phyloP scores from a whole-genome alignment of 257 asterid species.

The Dorcoceras hygrometricum region DNA sequence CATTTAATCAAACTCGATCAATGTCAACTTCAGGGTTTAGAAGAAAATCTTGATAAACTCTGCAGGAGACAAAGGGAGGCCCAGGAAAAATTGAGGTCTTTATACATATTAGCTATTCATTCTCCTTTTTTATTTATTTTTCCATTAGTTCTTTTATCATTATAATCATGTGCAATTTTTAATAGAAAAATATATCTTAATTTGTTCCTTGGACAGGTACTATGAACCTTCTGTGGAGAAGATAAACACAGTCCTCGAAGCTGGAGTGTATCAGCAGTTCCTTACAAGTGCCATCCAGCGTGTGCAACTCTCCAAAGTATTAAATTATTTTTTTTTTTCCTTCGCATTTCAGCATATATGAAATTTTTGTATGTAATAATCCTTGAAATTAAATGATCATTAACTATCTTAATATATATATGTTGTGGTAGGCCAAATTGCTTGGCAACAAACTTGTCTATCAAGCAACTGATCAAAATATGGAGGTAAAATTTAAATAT shows the following conservation, averaged over 20 bases:
- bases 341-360: background rate
- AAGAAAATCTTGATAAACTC: conserved; percentile 51
- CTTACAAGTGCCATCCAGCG: conserved; percentile 45
- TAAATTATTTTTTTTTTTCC: too few species aligned
- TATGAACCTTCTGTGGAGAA: conserved; percentile 49
- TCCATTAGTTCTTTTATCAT: too few species aligned
- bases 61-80: conserved; percentile 40
- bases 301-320: conserved; percentile 42
- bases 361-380: too few species aligned
- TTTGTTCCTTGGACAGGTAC: conserved; percentile 24
- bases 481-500: conserved; percentile 33
- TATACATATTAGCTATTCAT: conserved; percentile 3
- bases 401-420: too few species aligned
- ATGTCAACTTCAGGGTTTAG: conserved; percentile 42
- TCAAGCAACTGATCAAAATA: conserved; percentile 24
- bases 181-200: too few species aligned
- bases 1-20: background rate
- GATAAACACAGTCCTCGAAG: conserved; percentile 48
- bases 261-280: conserved; percentile 50
- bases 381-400: too few species aligned
- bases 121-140: background rate
- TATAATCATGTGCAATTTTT: too few species aligned
- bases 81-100: conserved; percentile 47
- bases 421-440: conserved; percentile 39
- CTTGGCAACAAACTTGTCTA: conserved; percentile 31